Conservation (phyloP, 768 basidiomycete genomes). For the Boletus coccyginus region DNA sequence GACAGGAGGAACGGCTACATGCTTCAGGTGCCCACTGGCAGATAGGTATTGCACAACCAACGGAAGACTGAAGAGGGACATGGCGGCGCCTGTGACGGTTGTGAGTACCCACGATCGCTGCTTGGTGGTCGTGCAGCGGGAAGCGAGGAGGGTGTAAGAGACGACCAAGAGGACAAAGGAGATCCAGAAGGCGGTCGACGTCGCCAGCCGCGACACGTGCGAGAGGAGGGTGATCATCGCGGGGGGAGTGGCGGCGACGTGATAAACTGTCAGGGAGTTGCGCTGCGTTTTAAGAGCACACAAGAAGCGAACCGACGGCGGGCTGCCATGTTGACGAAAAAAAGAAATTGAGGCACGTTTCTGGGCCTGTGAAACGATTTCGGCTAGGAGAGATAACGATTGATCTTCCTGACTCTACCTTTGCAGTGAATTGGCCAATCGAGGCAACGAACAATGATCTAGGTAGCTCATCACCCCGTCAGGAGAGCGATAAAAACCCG, state of each 20-base stretch:
- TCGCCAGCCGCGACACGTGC: conserved; percentile 17
- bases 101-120: conserved; percentile 51
- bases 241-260: conserved; percentile 19
- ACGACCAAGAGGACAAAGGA: conserved; percentile 15
- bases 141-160: conserved; percentile 32
- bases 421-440: conserved; percentile 7
- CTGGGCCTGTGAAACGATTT: conserved; percentile 20
- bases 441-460: background rate
- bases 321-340: conserved; percentile 8
- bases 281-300: conserved; percentile 22
- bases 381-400: conserved; percentile 19
- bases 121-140: conserved; percentile 33
- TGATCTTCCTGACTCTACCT: conserved; percentile 5
- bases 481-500: background rate
- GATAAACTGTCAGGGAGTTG: conserved; percentile 10
- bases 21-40: conserved; percentile 26
- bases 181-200: conserved; percentile 23
- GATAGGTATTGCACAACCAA: conserved; percentile 32
- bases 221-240: conserved; percentile 22
- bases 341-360: conserved; percentile 23
- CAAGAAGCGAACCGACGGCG: conserved; percentile 15
- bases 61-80: conserved; percentile 43
- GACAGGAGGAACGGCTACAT: conserved; percentile 18
- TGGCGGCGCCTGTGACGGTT: conserved; percentile 36
- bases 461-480: background rate